Base-by-base conservation (phyloP, 75 land plant species). In the Cupressus sempervirens region DNA sequence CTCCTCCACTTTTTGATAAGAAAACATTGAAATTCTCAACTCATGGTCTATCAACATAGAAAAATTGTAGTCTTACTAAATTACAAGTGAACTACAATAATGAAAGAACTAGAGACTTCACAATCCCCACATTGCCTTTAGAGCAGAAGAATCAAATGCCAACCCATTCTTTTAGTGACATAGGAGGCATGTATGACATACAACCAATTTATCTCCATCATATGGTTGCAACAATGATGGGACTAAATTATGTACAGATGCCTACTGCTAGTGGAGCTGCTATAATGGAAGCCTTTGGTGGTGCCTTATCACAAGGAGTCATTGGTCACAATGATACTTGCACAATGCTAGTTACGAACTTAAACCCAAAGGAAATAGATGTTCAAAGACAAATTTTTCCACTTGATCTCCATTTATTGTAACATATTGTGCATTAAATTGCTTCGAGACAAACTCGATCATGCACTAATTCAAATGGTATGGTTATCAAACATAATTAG, bases 31-130 rank as follows among this genome's bases (percentile, higher is more conserved):
- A n/a, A n/a, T n/a, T n/a, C n/a, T n/a, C n/a, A n/a, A n/a, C n/a
- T n/a, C n/a, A n/a, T n/a, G n/a, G n/a, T n/a, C n/a, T n/a, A n/a
- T n/a, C n/a, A n/a, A n/a, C n/a, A n/a, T n/a, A n/a, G n/a, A n/a
- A n/a, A n/a, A n/a, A n/a, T n/a, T n/a, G n/a, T 91, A 98, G 99
- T 89, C 96, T 98, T 62, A 90, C 86, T 45, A 98, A 98, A 86
- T 89, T 98, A 86, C 99, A 98, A 92, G 99, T 98, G 52, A 94
- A 98, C 85, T 94, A 90, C 92, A 98, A 98, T 86, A 98, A 98
- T 89, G 99, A 98, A 14, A 89, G 99, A 40, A 93, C 99, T 16
- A 96, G 98, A 90, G 98, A 96, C 86, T 98, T 92, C 90, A 98
- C 99, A 70, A 96, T 96, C 82, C 93, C 95, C 38, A 85, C 88